Conservation (phyloP, 2,329 filamentous ascomycete species). For the Aspergillus proliferans region DNA sequence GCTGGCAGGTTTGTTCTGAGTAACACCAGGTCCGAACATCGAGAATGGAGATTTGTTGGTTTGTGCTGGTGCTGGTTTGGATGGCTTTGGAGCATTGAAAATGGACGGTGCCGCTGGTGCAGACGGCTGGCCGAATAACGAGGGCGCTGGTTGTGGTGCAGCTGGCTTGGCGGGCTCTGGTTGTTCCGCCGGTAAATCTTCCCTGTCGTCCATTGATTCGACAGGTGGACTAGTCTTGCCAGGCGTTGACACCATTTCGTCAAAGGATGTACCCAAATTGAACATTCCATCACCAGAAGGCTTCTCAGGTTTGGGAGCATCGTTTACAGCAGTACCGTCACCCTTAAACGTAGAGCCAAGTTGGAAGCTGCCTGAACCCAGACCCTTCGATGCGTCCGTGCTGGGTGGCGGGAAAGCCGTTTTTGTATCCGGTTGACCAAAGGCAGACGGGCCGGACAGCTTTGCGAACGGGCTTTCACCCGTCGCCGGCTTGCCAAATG, state of each 20-base stretch:
- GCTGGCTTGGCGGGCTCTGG: conserved; percentile 17
- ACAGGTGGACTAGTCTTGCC: conserved; percentile 26
- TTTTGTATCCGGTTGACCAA: conserved; percentile 21
- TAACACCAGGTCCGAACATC: conserved; percentile 20
- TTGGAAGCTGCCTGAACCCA: conserved; percentile 29
- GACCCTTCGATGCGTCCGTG: conserved; percentile 18
- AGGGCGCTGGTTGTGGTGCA: conserved; percentile 13
- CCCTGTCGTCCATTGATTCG: conserved; percentile 34
- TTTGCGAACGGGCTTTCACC: conserved; percentile 22
- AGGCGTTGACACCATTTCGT: conserved; percentile 33
- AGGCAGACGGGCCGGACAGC: conserved; percentile 21
- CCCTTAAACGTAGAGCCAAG: conserved; percentile 41
- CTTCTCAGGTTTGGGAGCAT: conserved; percentile 34
- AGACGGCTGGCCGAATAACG: conserved; percentile 22
- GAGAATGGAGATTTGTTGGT: conserved; percentile 27
- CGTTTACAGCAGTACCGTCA: conserved; percentile 35
- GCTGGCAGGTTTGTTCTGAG: conserved; percentile 19
- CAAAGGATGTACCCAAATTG: conserved; percentile 34
- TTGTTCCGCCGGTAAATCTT: conserved; percentile 19
- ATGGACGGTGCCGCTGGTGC: conserved; percentile 20
- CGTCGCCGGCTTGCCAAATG: conserved; percentile 17
- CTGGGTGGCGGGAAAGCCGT: conserved; percentile 25
- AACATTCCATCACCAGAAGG: conserved; percentile 24
- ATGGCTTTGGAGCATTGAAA: conserved; percentile 27
- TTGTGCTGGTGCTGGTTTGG: conserved; percentile 20